Evolutionary conservation across 331 rosid species (phyloP).

Genomic region (Saraca asoca): DNA sequence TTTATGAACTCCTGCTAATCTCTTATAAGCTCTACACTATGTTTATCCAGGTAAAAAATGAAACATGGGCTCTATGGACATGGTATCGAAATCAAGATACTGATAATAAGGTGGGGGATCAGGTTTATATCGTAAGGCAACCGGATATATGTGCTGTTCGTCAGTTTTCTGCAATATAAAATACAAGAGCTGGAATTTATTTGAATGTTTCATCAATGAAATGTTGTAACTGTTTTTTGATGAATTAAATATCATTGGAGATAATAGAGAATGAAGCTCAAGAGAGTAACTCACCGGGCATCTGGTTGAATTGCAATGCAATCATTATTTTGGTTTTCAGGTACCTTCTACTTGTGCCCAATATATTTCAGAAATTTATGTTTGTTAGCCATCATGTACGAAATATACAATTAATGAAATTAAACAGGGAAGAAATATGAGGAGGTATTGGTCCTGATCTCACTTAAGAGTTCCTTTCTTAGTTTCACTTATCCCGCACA

Average conservation of each 20-base stretch:
- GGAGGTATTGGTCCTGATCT: no score
- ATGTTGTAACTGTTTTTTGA: background rate
- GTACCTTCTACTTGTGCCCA: conserved; percentile 2
- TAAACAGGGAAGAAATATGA: background rate
- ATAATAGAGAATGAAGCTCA: background rate
- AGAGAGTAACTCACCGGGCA: background rate
- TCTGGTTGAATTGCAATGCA: background rate
- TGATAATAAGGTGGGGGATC: conserved; percentile 61
- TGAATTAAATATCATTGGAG: background rate
- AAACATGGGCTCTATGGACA: conserved; percentile 80
- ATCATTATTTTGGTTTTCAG: conserved; percentile 3
- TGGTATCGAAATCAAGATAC: conserved; percentile 86
- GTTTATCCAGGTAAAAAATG: conserved; percentile 70
- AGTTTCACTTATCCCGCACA: no score
- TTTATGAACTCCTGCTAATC: background rate
- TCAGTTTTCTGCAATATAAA: conserved; percentile 41
- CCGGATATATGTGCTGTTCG: conserved; percentile 50
- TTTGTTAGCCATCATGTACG: background rate
- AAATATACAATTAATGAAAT: background rate
- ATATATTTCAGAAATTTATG: background rate
- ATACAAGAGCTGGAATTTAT: conserved; percentile 1
- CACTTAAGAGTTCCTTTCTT: no score
- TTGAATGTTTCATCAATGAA: background rate
- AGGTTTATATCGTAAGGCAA: conserved; percentile 77
- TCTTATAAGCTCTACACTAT: conserved; percentile 5